Base-by-base conservation (phyloP, 768 basidiomycete species). In the Pisolithus marmoratus region DNA sequence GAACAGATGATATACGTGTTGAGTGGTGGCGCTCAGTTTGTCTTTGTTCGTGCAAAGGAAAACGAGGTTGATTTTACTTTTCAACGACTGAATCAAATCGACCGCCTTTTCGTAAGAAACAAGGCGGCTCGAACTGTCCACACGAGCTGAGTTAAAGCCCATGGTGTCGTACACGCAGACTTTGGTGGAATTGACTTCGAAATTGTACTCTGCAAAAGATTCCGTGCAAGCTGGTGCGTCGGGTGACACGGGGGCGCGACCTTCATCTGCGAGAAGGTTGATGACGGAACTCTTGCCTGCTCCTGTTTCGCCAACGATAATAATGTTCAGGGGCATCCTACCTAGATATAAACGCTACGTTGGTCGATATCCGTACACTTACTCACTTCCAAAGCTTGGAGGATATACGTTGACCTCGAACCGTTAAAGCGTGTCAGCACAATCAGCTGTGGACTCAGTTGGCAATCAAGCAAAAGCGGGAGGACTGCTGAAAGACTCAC, bases 201-300 rank as follows among this genome's bases (percentile, higher is more conserved):
- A 50, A 14, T 54, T 45, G n/a, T 59, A 54, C 56, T 57, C 54
- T 12, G 52, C 53, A 49, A 56, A 63, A 8, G 61, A 49, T 31
- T 60, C 67, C 1, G 76, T 78, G 38, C 67, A 72, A 7, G 69
- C 67, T 1, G 53, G 53, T 0, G 65, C 67, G 1, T 60, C 53
- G 15, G 57, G 60, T 4, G 71, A 71, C 8, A 67, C 60, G 1
- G 49, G 34, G 1, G 74, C 73, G 11, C 58, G 38, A 4, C 60
- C 48, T 11, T 56, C 31, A 12, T 61, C 67, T 2, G 61, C 59
- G 48, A 67, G 55, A 46, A 67, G 55, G 24, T 67, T 67, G 50
- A 69, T 43, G 50, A 67, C 49, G 0, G 65, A 69, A 41, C 65
- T 67, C 51, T 67, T 67, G 26, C 65, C 67, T 44, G 58, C 53